Evolutionary conservation across 352 stramenopile species (phyloP).

Genomic region (Phytophthora pseudosyringae): DNA sequence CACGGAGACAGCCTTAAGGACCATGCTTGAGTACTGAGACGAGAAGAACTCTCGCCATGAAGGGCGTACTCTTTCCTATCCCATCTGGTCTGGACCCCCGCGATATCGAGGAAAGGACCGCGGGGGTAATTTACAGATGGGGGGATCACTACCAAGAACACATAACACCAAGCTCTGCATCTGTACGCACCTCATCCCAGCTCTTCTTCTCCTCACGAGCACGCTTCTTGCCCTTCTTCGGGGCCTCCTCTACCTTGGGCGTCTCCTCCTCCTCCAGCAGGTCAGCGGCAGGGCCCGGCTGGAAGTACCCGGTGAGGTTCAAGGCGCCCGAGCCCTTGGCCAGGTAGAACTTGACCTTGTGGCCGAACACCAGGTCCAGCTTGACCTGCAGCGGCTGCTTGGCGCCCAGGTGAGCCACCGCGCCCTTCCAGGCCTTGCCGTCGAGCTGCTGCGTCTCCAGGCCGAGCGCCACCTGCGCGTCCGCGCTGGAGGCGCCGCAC

Average conservation of each 20-base stretch:
- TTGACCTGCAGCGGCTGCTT: conserved; percentile 70
- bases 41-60: conserved; percentile 82
- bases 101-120: conserved; percentile 51
- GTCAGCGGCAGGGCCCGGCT: conserved; percentile 59
- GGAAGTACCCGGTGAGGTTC: conserved; percentile 86
- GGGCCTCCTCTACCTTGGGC: neutral
- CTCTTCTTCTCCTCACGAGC: conserved; percentile 54
- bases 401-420: conserved; percentile 62
- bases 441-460: conserved; percentile 77
- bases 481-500: conserved; percentile 26
- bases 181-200: conserved; percentile 67
- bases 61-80: conserved; percentile 82
- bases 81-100: conserved; percentile 86
- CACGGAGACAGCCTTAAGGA: conserved; percentile 93
- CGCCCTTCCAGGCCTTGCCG: conserved; percentile 65
- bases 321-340: conserved; percentile 62
- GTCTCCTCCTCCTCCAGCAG: conserved; percentile 39
- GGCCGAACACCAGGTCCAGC: conserved; percentile 81
- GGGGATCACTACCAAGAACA: conserved; percentile 16
- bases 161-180: conserved; percentile 24
- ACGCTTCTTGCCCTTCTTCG: conserved; percentile 78
- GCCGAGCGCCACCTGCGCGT: conserved; percentile 49
- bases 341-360: conserved; percentile 83
- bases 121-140: conserved; percentile 79
- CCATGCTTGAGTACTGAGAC: conserved; percentile 78